Evolutionary conservation across 441 rosid genomes (phyloP).

Genomic region (Brassica hybrid): DNA sequence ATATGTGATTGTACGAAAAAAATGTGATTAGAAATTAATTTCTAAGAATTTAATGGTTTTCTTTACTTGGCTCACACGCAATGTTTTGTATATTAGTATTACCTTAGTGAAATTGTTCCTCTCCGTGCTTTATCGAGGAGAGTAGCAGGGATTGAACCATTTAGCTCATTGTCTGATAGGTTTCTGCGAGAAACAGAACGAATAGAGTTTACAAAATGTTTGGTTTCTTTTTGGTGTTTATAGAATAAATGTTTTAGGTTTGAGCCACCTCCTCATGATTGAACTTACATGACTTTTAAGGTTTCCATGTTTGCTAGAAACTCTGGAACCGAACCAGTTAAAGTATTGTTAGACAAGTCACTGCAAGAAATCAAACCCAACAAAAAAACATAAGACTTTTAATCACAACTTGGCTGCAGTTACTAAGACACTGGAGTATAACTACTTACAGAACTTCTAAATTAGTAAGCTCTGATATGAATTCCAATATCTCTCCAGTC

Average conservation of each 20-base stretch:
- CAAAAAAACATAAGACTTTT: neutral
- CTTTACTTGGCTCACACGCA: neutral
- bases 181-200: constrained; percentile 43
- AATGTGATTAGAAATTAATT: constrained; percentile 1
- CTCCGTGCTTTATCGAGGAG: constrained; percentile 47
- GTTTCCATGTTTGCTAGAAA: constrained; percentile 48
- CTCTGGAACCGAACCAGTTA: constrained; percentile 57
- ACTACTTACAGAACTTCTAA: constrained; percentile 48
- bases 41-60: neutral
- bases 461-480: constrained; percentile 46
- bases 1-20: neutral
- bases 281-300: constrained; percentile 54
- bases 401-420: neutral
- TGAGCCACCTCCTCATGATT: neutral
- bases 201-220: neutral
- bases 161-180: constrained; percentile 51
- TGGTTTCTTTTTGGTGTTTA: neutral
- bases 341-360: constrained; percentile 63
- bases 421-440: neutral
- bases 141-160: constrained; percentile 53
- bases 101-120: constrained; percentile 45
- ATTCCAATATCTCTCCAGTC: constrained; percentile 42
- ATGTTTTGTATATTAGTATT: neutral
- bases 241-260: neutral
- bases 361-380: constrained; percentile 34